phyloP scores from a whole-genome alignment of 768 basidiomycete species.

The Dendrothele bispora region DNA sequence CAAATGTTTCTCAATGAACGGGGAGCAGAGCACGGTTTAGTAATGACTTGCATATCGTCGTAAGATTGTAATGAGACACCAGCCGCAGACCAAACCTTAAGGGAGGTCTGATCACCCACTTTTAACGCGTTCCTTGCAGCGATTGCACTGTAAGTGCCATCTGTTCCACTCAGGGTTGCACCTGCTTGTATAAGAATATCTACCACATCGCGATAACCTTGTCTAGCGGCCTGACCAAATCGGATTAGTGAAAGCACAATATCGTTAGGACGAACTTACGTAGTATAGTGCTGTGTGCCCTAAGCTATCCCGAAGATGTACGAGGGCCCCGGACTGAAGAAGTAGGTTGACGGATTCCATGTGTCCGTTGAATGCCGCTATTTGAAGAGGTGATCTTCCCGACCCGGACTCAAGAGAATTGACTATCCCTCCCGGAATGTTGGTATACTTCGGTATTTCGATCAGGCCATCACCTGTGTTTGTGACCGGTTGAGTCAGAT shows the following conservation, averaged over 20 bases:
- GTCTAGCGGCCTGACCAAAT: slow-evolving; percentile 64
- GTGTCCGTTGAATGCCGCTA: slow-evolving; percentile 72
- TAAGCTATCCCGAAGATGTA: slow-evolving; percentile 76
- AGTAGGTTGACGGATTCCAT: slow-evolving; percentile 44
- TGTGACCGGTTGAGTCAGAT: slow-evolving; percentile 17
- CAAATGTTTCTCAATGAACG: no score
- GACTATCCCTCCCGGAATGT: slow-evolving; percentile 69
- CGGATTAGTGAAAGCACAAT: not conserved
- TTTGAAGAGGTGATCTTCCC: slow-evolving; percentile 76
- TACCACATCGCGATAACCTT: slow-evolving; percentile 62
- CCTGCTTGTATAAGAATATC: slow-evolving; percentile 70
- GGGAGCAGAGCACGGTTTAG: no score
- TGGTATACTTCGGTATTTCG: no score
- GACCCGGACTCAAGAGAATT: slow-evolving; percentile 72
- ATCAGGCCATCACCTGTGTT: slow-evolving; percentile 23
- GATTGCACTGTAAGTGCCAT: slow-evolving; percentile 58
- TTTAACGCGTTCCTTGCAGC: slow-evolving; percentile 21
- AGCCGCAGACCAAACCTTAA: slow-evolving; percentile 1
- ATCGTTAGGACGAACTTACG: slow-evolving; percentile 45
- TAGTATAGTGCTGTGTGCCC: slow-evolving; percentile 87
- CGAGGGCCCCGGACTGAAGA: slow-evolving; percentile 73
- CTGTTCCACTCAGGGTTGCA: slow-evolving; percentile 68
- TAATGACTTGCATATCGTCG: no score
- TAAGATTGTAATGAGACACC: no score
- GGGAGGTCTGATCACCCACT: not conserved